A percentile compares a stretch with the other conserved stretches of the same genome.
Evolutionary conservation across 768 basidiomycete species (phyloP).

Genomic region (Hirschioporus abietinus): DNA sequence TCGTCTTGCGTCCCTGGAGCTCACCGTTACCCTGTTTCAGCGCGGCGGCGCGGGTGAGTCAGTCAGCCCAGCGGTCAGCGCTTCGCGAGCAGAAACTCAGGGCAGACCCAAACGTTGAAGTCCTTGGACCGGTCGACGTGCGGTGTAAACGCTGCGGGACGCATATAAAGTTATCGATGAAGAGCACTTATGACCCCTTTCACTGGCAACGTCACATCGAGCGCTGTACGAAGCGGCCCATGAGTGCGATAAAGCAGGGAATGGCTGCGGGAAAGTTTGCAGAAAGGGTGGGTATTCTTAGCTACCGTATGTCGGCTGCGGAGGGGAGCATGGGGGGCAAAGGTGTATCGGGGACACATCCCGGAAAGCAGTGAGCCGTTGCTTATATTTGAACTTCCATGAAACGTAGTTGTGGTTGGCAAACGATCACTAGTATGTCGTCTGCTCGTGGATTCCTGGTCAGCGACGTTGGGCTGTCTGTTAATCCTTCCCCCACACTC

Average conservation of each 20-base stretch:
- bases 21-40: not conserved
- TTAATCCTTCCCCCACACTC: too few relatives aligned
- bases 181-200: slow-evolving; percentile 59
- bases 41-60: not conserved
- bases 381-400: not conserved
- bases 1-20: not conserved
- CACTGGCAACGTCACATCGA: slow-evolving; percentile 64
- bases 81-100: slow-evolving; percentile 43
- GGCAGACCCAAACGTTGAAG: slow-evolving; percentile 47
- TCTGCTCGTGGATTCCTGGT: not conserved
- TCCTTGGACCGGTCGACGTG: slow-evolving; percentile 46
- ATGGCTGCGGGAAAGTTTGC: not conserved
- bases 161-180: slow-evolving; percentile 60
- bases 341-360: not conserved
- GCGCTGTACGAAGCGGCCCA: slow-evolving; percentile 48
- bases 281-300: not conserved
- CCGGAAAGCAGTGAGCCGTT: not conserved
- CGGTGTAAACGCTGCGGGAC: slow-evolving; percentile 50
- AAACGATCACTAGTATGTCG: not conserved
- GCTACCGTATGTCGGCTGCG: not conserved
- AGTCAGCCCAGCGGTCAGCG: not conserved
- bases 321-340: not conserved
- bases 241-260: slow-evolving; percentile 9
- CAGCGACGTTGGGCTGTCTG: too few relatives aligned
- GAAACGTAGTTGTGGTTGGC: not conserved